Conservation (phyloP, 331 rosid genomes). For the Rhamnella rubrinervis region DNA sequence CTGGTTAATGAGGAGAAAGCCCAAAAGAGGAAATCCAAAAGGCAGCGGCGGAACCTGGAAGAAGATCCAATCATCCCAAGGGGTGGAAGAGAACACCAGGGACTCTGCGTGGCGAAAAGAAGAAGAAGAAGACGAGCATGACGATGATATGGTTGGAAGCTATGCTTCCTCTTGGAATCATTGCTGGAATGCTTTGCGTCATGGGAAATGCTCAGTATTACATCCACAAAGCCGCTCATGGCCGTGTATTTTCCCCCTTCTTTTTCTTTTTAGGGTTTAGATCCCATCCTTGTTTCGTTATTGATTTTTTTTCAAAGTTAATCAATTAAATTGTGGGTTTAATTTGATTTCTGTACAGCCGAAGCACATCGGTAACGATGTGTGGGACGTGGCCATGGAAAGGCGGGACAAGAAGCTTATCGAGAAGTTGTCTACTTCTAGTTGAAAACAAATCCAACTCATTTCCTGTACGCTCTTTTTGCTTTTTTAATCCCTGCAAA, state of each 20-base stretch:
- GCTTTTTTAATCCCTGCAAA: neutral
- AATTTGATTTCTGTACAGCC: conserved; percentile 48
- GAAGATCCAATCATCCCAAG: no score
- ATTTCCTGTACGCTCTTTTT: neutral
- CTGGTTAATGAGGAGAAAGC: no score
- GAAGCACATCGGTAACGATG: conserved; percentile 83
- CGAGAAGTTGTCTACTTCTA: conserved; percentile 40
- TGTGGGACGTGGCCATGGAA: conserved; percentile 99
- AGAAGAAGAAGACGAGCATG: conserved; percentile 40
- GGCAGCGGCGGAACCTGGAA: no score
- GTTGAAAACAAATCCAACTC: conserved; percentile 22
- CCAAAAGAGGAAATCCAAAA: no score
- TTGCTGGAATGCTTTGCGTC: conserved; percentile 83
- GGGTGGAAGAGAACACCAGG: no score
- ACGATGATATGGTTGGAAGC: conserved; percentile 71
- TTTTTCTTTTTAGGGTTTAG: neutral
- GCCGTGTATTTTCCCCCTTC: conserved; percentile 43
- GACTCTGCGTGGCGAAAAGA: neutral
- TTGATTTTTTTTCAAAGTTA: neutral
- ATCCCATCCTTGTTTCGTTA: neutral
- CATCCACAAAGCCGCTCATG: conserved; percentile 84
- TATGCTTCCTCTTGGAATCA: conserved; percentile 49
- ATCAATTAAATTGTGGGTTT: neutral
- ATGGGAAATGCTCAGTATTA: conserved; percentile 88
- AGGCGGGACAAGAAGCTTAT: conserved; percentile 86